phyloP scores from a whole-genome alignment of 257 asterid species.

The Solanum virginianum region DNA sequence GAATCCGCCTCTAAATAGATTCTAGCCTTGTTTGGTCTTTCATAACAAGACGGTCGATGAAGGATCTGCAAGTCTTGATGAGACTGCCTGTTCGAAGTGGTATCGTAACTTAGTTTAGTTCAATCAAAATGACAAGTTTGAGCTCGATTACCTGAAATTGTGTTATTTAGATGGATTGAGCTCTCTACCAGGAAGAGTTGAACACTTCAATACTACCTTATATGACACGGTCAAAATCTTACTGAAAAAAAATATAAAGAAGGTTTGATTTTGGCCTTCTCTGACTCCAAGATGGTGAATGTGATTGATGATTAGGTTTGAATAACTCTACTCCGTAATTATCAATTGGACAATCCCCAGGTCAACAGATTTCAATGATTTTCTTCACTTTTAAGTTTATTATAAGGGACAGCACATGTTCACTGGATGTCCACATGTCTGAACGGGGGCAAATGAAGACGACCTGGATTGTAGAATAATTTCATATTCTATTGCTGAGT shows the following conservation, averaged over 20 bases:
- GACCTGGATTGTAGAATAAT: constrained; percentile 1
- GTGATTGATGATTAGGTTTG: not conserved
- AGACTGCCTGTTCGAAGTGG: not conserved
- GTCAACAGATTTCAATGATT: not conserved
- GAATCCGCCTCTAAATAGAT: not conserved
- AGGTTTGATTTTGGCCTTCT: not conserved
- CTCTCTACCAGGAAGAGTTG: not conserved
- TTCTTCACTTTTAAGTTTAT: not conserved
- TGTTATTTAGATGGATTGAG: not conserved
- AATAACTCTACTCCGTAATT: not conserved
- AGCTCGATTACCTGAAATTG: not conserved
- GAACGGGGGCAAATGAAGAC: constrained; percentile 4
- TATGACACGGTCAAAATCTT: not conserved
- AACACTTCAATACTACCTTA: not conserved
- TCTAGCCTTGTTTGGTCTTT: not conserved
- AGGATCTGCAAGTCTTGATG: not conserved
- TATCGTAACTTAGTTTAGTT: not conserved
- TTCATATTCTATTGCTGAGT: not conserved
- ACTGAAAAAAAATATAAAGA: not conserved
- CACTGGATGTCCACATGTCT: constrained; percentile 3
- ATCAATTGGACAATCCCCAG: not conserved
- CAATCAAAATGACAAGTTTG: not conserved
- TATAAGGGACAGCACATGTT: constrained; percentile 9
- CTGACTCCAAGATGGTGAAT: not conserved
- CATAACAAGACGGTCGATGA: not conserved